Conservation (phyloP, 805 yeast genomes). For the Suhomyces xylopsoci region DNA sequence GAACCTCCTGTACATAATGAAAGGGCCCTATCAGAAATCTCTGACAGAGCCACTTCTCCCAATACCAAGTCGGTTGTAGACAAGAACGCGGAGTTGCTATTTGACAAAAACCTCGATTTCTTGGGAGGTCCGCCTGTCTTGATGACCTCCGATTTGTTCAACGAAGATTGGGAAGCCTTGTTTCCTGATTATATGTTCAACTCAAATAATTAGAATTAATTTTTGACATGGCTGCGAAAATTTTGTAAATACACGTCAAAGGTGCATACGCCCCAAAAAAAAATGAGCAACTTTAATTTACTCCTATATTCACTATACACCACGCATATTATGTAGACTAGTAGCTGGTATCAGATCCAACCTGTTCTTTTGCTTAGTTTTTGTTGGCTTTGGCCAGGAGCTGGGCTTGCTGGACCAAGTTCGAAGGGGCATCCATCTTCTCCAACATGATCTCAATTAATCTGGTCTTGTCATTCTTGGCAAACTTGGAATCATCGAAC, state of each 20-base stretch:
- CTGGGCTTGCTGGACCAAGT: constrained; percentile 35
- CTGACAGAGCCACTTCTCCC: neutral
- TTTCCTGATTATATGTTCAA: constrained; percentile 46
- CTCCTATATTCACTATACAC: neutral
- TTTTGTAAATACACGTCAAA: neutral
- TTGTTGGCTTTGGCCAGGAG: constrained; percentile 26
- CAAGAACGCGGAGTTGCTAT: constrained; percentile 18
- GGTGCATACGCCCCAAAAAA: neutral
- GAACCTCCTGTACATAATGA: neutral
- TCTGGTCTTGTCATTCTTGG: constrained; percentile 29
- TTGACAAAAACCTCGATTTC: constrained; percentile 32
- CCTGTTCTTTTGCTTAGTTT: neutral
- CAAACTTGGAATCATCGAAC: constrained; percentile 26
- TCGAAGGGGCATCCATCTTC: constrained; percentile 37
- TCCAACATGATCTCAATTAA: constrained; percentile 37
- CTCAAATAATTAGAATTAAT: constrained; percentile 3
- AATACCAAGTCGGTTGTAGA: constrained; percentile 14
- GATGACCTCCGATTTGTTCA: constrained; percentile 48
- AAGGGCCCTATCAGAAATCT: neutral
- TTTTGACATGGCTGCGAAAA: neutral
- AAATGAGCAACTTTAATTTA: too few relatives aligned
- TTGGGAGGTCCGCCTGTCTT: constrained; percentile 53
- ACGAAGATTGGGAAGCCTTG: constrained; percentile 49
- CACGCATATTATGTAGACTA: neutral
- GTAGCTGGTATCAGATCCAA: too few relatives aligned